Evolutionary conservation across 805 yeast species (phyloP).

Genomic region (Schwanniomyces pseudopolymorphus): DNA sequence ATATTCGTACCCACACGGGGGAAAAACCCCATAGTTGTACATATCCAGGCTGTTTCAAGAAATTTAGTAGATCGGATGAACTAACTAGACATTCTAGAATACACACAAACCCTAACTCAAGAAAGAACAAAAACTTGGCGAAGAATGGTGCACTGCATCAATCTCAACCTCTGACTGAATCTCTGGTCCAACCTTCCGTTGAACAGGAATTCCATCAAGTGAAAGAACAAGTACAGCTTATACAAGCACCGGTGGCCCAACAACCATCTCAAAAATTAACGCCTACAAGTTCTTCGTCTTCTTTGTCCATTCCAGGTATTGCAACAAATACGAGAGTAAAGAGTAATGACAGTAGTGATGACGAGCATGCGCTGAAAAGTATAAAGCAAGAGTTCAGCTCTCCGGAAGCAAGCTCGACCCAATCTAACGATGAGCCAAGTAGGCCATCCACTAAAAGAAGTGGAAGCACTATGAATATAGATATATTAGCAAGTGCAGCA

Average conservation of each 20-base stretch:
- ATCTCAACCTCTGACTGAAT: neutral
- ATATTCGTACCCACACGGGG: conserved; percentile 78
- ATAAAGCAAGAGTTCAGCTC: neutral
- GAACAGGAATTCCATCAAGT: neutral
- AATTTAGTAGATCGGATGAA: conserved; percentile 71
- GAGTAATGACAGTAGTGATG: neutral
- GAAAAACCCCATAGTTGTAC: conserved; percentile 80
- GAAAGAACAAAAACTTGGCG: conserved; percentile 51
- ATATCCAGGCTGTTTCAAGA: conserved; percentile 67
- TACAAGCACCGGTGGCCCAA: neutral
- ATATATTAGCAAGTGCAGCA: conserved; percentile 54
- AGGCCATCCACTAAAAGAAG: neutral
- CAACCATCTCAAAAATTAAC: neutral
- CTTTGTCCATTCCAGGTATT: neutral
- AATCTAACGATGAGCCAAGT: neutral
- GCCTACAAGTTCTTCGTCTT: neutral
- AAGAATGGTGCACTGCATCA: conserved; percentile 6
- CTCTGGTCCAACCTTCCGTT: neutral
- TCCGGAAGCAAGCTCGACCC: neutral
- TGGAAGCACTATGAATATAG: conserved; percentile 38
- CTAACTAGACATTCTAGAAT: conserved; percentile 71
- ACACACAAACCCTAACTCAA: conserved; percentile 68
- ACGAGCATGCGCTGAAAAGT: neutral
- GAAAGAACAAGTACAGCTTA: neutral
- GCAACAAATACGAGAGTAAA: neutral